Evolutionary conservation across 306 rosid species (phyloP), one percentile per base, ranked within the genome.

Genomic region (Mimosa bimucronata): DNA sequence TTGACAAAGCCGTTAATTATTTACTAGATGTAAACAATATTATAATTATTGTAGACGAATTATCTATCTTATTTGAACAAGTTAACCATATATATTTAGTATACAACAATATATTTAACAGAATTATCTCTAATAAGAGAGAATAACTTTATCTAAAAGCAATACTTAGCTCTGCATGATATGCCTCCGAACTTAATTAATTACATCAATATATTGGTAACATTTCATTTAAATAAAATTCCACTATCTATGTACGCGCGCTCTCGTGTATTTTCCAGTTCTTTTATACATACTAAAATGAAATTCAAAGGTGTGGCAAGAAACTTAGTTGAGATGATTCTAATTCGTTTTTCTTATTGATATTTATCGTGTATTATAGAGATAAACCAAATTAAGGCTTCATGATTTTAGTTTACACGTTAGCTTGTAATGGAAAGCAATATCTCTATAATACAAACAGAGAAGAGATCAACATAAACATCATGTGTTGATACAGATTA

Each of bases 1-100:
- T 40, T 68, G 73, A 68, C 53, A 68, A 21, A 21, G 73, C 73
- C 23, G 31, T 12, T 66, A 66, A 25, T 9, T 15, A 65, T 30
- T 7, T 31, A 31, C 42, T 25, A 37, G 1, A 16, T 29, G 16
- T 30, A 7, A 2, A 37, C 34, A 28, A 12, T 61, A 26, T 34
- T 2, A 34, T 34, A 34, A 2, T 12, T 28, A 2, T 12, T 28
- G 2, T 1, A 65, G 25, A 65, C 5, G 37, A 38, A 67, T n/a
- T 67, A 38, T n/a, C 18, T 38, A 67, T 67, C 30, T 67, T n/a
- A 38, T 9, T 40, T 67, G 48, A 34, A 34, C 3, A 34, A 34
- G 38, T 3, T 34, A 34, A 0, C 71, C 2, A 30, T 66, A 45
- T 42, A 42, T 42, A 42, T 42, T 7, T 7, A 42, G 46, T 42